Base-by-base conservation (phyloP, 192 early-diverging fungal genomes). In the Kappamyces sp. region DNA sequence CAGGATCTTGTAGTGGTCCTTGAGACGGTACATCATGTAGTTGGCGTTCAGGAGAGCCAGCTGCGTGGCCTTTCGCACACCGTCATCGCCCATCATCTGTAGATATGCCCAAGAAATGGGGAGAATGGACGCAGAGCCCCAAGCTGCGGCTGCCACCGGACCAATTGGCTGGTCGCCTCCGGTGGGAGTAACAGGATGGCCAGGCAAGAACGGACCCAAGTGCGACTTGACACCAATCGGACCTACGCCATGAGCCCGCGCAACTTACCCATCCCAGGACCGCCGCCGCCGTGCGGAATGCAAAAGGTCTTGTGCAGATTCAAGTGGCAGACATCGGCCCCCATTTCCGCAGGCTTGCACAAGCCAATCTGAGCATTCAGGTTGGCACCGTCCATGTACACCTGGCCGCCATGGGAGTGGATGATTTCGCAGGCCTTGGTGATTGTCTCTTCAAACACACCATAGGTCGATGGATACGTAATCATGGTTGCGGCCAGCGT, bases 231-330 rank as follows among this genome's bases (percentile, higher is more conserved):
- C 45, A 29, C 41, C 33, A 64, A 65, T 41, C 45, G 42, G 36
- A 15, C 47, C 41, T 45, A 14, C 5, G 43, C 30, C 14, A 35
- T 4, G 33, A 32, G 29, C 75, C 93, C 92, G 70, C 88, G 90
- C 63, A 98, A 94, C 6, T 93, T 93, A 33, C 95, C 95, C 80
- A 99, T 89, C 57, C 96, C 96, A 7, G 96, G 96, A 43, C 96
- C 96, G 71, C 96, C 96, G 49, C 96, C 96, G 68, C 96, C 96
- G 68, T 99, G 96, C 4, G 96, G 96, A 66, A 99, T 97, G 57
- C 87, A 93, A 77, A 97, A 90, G 15, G 96, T 97, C 87, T 99
- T 99, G 86, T 99, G 96, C 72, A 95, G 79, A 85, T 99, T 99
- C 74, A 99, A 78, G 68, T 99, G 96, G 77, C 96, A 99, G 33